phyloP scores from a whole-genome alignment of 306 rosid genomes.

The Trifolium fragiferum region DNA sequence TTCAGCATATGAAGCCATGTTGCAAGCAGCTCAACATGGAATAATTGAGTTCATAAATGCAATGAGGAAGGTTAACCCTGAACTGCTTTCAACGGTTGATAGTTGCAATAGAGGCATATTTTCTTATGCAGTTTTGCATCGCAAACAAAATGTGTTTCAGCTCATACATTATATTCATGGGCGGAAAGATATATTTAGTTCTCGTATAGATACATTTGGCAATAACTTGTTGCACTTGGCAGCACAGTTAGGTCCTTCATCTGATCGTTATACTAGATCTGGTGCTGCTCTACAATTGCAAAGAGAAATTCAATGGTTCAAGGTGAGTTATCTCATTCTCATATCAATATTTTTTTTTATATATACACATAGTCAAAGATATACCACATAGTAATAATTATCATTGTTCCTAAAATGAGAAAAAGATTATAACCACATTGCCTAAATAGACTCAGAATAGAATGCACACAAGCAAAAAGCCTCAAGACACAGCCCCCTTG shows the following conservation, averaged over 20 bases:
- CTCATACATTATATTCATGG: neutral
- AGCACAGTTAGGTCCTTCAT: conserved; percentile 23
- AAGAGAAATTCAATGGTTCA: conserved; percentile 39
- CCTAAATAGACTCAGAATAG: too few species aligned
- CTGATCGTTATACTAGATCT: neutral
- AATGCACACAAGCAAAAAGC: too few species aligned
- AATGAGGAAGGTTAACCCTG: neutral
- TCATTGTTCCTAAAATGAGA: too few species aligned
- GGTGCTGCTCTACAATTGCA: conserved; percentile 38
- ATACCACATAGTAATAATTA: too few species aligned
- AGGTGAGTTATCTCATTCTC: neutral
- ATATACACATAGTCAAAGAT: too few species aligned
- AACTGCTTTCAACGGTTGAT: neutral
- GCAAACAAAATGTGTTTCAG: conserved; percentile 3
- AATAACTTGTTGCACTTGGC: conserved; percentile 31
- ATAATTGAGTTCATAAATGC: conserved; percentile 14
- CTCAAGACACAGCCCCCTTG: too few species aligned
- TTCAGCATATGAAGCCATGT: neutral
- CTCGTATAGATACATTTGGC: neutral
- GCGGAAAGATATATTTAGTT: neutral
- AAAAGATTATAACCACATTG: too few species aligned
- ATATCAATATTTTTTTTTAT: too few species aligned
- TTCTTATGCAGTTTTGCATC: conserved; percentile 28
- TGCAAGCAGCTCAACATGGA: conserved; percentile 31
- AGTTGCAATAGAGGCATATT: conserved; percentile 29